Evolutionary conservation across 495 filamentous ascomycete genomes (phyloP).

Genomic region (Trichoderma erinaceum): DNA sequence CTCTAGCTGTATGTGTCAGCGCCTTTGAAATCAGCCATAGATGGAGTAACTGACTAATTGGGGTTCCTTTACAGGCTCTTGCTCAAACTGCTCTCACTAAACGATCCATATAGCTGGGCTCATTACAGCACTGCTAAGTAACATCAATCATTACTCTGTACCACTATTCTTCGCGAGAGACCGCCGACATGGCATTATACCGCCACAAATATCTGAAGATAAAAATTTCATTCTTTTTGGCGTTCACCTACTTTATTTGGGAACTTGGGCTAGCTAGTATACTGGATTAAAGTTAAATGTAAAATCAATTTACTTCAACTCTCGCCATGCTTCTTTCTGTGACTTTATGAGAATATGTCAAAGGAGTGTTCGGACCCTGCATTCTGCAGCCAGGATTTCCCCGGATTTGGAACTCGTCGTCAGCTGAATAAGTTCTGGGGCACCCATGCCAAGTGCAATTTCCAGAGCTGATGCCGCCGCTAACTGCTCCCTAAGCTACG

Average conservation of each 20-base stretch:
- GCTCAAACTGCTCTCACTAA: neutral
- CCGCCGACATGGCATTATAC: too few relatives aligned
- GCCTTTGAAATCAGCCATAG: neutral
- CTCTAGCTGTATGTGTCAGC: slow-evolving; percentile 9
- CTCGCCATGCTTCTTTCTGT: neutral
- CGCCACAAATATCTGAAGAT: too few relatives aligned
- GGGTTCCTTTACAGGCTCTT: neutral
- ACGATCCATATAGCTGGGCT: neutral
- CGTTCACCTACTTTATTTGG: too few relatives aligned
- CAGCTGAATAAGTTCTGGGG: neutral
- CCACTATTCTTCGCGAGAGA: neutral
- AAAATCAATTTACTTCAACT: neutral
- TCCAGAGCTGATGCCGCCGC: neutral
- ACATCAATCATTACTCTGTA: too few relatives aligned
- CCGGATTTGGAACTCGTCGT: neutral
- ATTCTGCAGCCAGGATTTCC: slow-evolving; percentile 4
- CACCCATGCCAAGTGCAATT: neutral
- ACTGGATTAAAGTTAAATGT: neutral
- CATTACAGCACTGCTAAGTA: neutral
- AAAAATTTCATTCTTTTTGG: too few relatives aligned
- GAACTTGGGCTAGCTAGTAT: too few relatives aligned
- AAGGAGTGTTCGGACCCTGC: slow-evolving; percentile 2
- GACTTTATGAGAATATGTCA: neutral
- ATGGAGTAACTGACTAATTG: neutral
- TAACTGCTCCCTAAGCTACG: neutral